A percentile compares a stretch with the other conserved stretches of the same genome.
These are phyloP conservation scores for Harrya chromipes DNA, from an alignment of 768 basidiomycete species.

Conservation along the genomic window DNA sequence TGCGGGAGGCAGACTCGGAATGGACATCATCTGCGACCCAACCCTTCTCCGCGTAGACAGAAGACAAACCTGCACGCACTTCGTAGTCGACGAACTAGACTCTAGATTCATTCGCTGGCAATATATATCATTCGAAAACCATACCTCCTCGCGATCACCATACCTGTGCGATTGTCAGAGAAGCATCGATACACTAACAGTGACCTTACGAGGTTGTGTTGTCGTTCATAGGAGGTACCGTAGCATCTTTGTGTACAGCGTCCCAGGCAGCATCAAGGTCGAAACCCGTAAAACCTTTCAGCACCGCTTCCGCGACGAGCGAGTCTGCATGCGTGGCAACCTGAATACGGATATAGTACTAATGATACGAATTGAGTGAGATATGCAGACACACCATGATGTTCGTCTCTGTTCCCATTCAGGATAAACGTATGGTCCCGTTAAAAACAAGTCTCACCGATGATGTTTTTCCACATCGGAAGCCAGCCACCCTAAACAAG, in stretches of 20 bases:
- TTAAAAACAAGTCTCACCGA: constrained; percentile 38
- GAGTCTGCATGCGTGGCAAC: constrained; percentile 81
- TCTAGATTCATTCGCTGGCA: neutral
- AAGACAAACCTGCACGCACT: constrained; percentile 73
- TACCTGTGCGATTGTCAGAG: constrained; percentile 41
- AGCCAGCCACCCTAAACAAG: constrained; percentile 71
- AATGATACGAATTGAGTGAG: neutral
- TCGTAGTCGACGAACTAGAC: constrained; percentile 70
- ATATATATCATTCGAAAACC: constrained; percentile 3
- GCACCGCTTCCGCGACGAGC: constrained; percentile 65
- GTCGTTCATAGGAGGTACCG: constrained; percentile 58
- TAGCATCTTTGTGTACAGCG: constrained; percentile 73
- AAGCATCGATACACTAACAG: neutral
- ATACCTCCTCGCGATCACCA: constrained; percentile 67
- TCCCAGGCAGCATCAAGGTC: constrained; percentile 65
- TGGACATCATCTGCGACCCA: constrained; percentile 81
- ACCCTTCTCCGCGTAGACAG: constrained; percentile 62
- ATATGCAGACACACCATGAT: constrained; percentile 55
- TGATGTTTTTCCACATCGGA: constrained; percentile 89
- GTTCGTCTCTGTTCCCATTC: constrained; percentile 55
- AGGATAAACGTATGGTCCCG: neutral
- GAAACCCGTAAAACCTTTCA: constrained; percentile 63
- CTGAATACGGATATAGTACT: constrained; percentile 28
- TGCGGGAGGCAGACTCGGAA: constrained; percentile 76
- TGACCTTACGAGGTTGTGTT: constrained; percentile 44